Conservation (phyloP, 2,329 filamentous ascomycete genomes). For the Colletotrichum tofieldiae region DNA sequence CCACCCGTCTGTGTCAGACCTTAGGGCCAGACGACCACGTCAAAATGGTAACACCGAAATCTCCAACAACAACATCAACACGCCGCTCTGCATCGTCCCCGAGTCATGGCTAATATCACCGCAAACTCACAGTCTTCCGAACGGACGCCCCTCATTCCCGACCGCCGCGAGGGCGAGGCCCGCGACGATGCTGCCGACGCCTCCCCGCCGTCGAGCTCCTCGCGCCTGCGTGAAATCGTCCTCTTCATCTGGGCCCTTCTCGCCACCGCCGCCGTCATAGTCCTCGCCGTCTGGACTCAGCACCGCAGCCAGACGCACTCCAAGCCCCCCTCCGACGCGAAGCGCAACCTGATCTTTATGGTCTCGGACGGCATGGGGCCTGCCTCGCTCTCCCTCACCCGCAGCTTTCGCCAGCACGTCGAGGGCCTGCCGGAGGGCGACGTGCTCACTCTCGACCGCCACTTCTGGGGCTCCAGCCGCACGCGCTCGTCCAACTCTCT, state of each 20-base stretch:
- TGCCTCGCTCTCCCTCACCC: slow-evolving; percentile 87
- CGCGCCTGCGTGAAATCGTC: slow-evolving; percentile 77
- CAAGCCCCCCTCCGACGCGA: slow-evolving; percentile 58
- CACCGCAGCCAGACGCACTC: slow-evolving; percentile 72
- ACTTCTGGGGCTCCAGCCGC: slow-evolving; percentile 91
- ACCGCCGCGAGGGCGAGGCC: slow-evolving; percentile 45
- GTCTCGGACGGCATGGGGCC: slow-evolving; percentile 99
- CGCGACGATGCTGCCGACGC: slow-evolving; percentile 48
- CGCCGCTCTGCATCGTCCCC: not conserved
- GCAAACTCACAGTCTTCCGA: slow-evolving; percentile 61
- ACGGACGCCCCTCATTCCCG: slow-evolving; percentile 60
- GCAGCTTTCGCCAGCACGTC: slow-evolving; percentile 86
- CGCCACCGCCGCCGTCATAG: slow-evolving; percentile 83
- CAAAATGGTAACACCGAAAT: slow-evolving; percentile 24
- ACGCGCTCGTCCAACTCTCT: slow-evolving; percentile 88
- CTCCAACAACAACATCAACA: not conserved
- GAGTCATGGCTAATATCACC: slow-evolving; percentile 31
- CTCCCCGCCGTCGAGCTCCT: slow-evolving; percentile 46
- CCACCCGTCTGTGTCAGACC: slow-evolving; percentile 8
- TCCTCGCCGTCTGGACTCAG: slow-evolving; percentile 84
- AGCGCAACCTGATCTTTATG: slow-evolving; percentile 98
- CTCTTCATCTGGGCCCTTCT: slow-evolving; percentile 88
- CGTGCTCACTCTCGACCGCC: slow-evolving; percentile 84
- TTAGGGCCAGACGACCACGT: not conserved
- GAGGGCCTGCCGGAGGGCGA: slow-evolving; percentile 82